Percentiles rank a stretch among this genome's conserved stretches.
phyloP scores from a whole-genome alignment of 2,329 filamentous ascomycete genomes.

The Pyricularia grisea region DNA sequence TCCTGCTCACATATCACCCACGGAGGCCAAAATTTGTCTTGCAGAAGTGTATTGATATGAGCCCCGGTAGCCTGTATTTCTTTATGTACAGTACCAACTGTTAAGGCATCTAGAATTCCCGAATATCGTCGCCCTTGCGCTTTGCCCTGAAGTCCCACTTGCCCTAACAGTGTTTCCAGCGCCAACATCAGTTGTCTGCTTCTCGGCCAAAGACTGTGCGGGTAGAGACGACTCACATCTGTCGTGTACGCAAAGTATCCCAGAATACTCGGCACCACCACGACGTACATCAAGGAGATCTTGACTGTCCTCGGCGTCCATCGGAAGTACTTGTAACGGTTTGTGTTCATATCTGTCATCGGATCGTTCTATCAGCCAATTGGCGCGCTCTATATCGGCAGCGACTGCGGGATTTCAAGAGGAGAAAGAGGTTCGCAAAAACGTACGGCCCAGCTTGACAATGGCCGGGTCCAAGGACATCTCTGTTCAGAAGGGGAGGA shows the following conservation, averaged over 20 bases:
- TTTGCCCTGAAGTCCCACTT: constrained; percentile 81
- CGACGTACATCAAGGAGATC: constrained; percentile 68
- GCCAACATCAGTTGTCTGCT: neutral
- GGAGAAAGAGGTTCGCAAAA: neutral
- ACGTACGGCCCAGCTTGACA: constrained; percentile 35
- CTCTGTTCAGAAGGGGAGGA: constrained; percentile 20
- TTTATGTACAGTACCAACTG: constrained; percentile 30
- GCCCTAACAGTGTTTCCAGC: constrained; percentile 47
- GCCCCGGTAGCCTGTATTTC: neutral
- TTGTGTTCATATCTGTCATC: constrained; percentile 63
- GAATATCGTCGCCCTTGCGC: constrained; percentile 74
- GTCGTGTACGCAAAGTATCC: constrained; percentile 67
- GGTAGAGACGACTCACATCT: constrained; percentile 57
- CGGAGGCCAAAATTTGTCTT: neutral
- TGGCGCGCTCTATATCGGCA: neutral
- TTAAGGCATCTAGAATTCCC: constrained; percentile 55
- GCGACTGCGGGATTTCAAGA: neutral
- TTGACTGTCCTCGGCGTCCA: constrained; percentile 80
- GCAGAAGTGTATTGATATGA: neutral
- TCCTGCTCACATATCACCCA: neutral
- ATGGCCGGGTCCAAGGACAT: constrained; percentile 37
- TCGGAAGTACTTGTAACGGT: constrained; percentile 90
- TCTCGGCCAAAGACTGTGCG: neutral
- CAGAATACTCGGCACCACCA: constrained; percentile 61
- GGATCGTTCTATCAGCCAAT: neutral